A percentile compares a stretch with the other conserved stretches of the same genome.
Conservation (phyloP, 2,329 filamentous ascomycete genomes). For the Fusarium metavorans region DNA sequence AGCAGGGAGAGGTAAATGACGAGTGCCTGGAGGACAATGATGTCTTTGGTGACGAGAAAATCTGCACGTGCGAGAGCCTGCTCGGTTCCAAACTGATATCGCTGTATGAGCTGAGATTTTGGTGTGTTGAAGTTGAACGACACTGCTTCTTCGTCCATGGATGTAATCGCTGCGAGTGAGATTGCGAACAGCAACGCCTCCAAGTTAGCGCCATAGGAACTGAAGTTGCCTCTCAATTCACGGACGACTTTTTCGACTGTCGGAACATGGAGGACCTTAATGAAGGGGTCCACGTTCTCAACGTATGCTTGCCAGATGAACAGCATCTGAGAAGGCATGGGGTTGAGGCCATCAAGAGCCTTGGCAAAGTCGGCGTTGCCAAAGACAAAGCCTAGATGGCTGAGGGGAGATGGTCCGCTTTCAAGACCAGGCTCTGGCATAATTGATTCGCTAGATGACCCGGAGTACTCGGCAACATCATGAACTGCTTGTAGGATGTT, state of each 20-base stretch:
- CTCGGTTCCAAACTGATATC: constrained; percentile 40
- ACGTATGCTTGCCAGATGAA: constrained; percentile 48
- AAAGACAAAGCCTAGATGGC: constrained; percentile 37
- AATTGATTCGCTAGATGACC: not conserved
- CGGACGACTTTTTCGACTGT: constrained; percentile 34
- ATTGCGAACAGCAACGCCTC: constrained; percentile 45
- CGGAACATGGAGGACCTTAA: constrained; percentile 46
- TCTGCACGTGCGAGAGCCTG: constrained; percentile 40
- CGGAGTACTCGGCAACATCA: constrained; percentile 35
- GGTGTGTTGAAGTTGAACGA: constrained; percentile 29
- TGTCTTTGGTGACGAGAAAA: constrained; percentile 39
- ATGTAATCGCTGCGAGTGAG: constrained; percentile 43
- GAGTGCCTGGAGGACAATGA: constrained; percentile 42
- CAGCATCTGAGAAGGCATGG: constrained; percentile 44
- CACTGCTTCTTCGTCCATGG: constrained; percentile 39
- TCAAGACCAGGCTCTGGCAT: not conserved
- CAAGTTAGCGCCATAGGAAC: constrained; percentile 21
- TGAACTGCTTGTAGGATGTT: constrained; percentile 48
- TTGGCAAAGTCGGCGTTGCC: constrained; percentile 15
- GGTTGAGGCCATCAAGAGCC: constrained; percentile 34
- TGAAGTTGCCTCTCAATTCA: constrained; percentile 34
- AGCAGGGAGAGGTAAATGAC: constrained; percentile 43
- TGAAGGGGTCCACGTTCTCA: constrained; percentile 47
- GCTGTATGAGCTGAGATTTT: constrained; percentile 30
- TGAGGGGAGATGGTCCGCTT: not conserved